Percentiles rank a stretch among this genome's conserved stretches.
These are phyloP conservation scores for Rhytidiadelphus loreus DNA, from an alignment of 225 moss, liverwort and hornwort species.

Conservation along the genomic window DNA sequence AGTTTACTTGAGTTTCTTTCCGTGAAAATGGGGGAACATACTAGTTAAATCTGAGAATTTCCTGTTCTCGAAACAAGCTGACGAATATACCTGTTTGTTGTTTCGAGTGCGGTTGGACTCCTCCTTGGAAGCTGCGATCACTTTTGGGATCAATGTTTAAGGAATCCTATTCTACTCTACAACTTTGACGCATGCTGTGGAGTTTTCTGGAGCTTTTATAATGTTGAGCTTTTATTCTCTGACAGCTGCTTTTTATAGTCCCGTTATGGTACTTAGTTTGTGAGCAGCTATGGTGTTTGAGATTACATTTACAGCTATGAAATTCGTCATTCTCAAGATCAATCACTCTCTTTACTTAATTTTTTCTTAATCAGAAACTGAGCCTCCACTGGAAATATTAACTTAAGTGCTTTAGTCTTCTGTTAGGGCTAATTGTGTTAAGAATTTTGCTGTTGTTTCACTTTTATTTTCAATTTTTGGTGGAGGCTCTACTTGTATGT, in stretches of 20 bases:
- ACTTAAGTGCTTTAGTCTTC: neutral
- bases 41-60: neutral
- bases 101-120: neutral
- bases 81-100: neutral
- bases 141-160: neutral
- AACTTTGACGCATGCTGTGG: neutral
- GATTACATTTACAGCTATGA: neutral
- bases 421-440: neutral
- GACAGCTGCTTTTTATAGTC: neutral
- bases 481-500: neutral
- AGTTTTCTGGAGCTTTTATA: neutral
- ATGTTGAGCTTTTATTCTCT: neutral
- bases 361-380: neutral
- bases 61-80: neutral
- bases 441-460: neutral
- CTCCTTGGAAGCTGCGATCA: neutral
- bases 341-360: too few relatives aligned
- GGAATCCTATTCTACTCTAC: neutral
- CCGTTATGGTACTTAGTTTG: neutral
- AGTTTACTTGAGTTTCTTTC: neutral
- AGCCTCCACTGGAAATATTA: neutral
- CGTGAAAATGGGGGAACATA: neutral
- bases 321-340: neutral
- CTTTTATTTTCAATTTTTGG: neutral
- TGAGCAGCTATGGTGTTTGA: neutral